Evolutionary conservation across 1,284 basidiomycete genomes (phyloP).

Genomic region (Cryptococcus hybrid): DNA sequence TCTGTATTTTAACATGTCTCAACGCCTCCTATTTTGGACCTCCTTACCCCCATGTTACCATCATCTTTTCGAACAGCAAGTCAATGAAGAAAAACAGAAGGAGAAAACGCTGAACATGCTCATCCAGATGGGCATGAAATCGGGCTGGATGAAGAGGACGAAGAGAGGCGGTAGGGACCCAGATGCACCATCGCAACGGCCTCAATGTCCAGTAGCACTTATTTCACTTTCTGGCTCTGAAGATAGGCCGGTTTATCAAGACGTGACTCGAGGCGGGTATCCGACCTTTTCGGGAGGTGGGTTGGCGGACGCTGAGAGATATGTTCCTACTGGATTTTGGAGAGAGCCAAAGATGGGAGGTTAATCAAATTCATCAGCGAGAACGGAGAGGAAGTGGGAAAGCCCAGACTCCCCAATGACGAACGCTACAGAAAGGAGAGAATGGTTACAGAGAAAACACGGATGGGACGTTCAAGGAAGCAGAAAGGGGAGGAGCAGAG

Average conservation of each 20-base stretch:
- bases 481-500: neutral
- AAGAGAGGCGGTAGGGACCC: constrained; percentile 1
- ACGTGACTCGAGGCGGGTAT: constrained; percentile 31
- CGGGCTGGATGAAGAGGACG: constrained; percentile 17
- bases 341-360: constrained; percentile 13
- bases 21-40: constrained; percentile 19
- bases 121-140: constrained; percentile 17
- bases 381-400: constrained; percentile 6
- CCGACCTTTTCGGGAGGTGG: constrained; percentile 32
- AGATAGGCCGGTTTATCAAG: constrained; percentile 3
- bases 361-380: constrained; percentile 17
- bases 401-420: neutral
- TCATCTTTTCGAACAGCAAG: constrained; percentile 6
- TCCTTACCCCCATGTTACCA: constrained; percentile 21
- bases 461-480: neutral
- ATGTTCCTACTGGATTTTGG: constrained; percentile 29
- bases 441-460: neutral
- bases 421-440: neutral
- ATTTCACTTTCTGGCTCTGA: neutral
- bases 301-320: constrained; percentile 17
- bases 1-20: constrained; percentile 27
- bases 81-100: neutral
- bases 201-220: neutral
- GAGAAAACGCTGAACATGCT: constrained; percentile 3
- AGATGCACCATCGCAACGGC: neutral